Conservation (phyloP, 257 asterid genomes). For the Cordia subcordata region DNA sequence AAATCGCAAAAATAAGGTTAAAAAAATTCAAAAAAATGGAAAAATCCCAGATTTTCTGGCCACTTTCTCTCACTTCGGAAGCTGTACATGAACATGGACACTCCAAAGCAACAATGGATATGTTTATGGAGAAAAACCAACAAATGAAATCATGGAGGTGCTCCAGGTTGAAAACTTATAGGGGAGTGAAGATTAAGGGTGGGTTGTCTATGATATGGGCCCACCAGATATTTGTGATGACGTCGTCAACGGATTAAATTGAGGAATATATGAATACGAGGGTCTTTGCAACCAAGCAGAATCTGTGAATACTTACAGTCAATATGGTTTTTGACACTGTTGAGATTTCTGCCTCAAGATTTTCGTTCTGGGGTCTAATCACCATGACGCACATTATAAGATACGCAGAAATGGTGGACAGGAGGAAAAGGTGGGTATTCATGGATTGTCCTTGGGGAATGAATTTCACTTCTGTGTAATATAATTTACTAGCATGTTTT, state of each 20-base stretch:
- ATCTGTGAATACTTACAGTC: slow-evolving; percentile 16
- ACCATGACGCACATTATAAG: slow-evolving; percentile 8
- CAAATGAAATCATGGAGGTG: slow-evolving; percentile 9
- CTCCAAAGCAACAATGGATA: no score
- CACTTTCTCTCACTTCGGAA: slow-evolving; percentile 14
- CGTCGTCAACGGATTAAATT: slow-evolving; percentile 16
- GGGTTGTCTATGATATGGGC: slow-evolving; percentile 10
- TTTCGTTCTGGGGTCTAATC: slow-evolving; percentile 17
- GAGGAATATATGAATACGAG: slow-evolving; percentile 34
- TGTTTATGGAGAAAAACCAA: slow-evolving; percentile 8
- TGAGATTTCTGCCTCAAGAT: slow-evolving; percentile 29
- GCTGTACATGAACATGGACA: slow-evolving; percentile 7
- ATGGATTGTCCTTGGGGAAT: neutral
- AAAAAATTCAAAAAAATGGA: neutral
- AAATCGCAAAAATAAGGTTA: neutral
- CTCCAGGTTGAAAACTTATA: slow-evolving; percentile 33
- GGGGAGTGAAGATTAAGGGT: slow-evolving; percentile 11
- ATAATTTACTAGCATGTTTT: neutral
- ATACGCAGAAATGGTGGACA: slow-evolving; percentile 7
- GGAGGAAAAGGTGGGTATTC: slow-evolving; percentile 10
- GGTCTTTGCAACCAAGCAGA: slow-evolving; percentile 44
- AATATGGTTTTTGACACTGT: slow-evolving; percentile 13
- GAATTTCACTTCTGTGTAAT: no score
- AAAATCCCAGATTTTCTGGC: slow-evolving; percentile 58
- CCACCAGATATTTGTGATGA: slow-evolving; percentile 28